A percentile compares a stretch with the other conserved stretches of the same genome.
Evolutionary conservation across 495 filamentous ascomycete genomes (phyloP).

Genomic region (Neurospora sp.): DNA sequence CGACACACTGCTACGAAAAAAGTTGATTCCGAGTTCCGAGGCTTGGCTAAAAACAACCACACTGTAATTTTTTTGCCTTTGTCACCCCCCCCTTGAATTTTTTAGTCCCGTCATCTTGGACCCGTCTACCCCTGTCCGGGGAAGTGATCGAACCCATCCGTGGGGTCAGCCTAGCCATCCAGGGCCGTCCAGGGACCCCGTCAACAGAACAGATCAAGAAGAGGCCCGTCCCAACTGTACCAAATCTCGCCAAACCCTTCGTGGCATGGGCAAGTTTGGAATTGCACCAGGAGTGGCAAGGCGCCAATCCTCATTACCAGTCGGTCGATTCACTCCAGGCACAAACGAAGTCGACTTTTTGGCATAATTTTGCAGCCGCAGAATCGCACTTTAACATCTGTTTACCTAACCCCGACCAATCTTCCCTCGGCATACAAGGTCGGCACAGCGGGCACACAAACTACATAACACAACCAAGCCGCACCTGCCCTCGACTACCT

Average conservation of each 20-base stretch:
- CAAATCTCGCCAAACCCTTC: constrained; percentile 13
- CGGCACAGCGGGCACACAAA: not conserved
- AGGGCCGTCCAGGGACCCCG: not conserved
- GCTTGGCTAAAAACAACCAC: constrained; percentile 2
- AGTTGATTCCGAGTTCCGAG: not conserved
- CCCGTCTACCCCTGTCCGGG: constrained; percentile 6
- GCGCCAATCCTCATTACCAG: constrained; percentile 1
- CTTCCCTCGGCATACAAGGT: not conserved
- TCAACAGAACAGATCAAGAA: constrained; percentile 3
- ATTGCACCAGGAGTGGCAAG: constrained; percentile 3
- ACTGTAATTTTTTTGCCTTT: constrained; percentile 5
- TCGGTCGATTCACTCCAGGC: not conserved
- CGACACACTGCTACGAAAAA: not conserved
- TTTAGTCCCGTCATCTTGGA: not conserved
- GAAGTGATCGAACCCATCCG: constrained; percentile 1
- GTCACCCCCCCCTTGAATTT: constrained; percentile 2
- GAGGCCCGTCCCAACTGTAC: not conserved
- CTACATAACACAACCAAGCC: not conserved
- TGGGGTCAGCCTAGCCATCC: not conserved
- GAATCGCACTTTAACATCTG: not conserved
- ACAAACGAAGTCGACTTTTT: not conserved
- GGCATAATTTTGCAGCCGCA: not conserved
- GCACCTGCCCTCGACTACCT: not conserved
- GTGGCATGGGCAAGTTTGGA: constrained; percentile 7
- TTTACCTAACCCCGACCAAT: not conserved